These are phyloP conservation scores for Russula ochroleuca DNA, from an alignment of 768 basidiomycete species.

Conservation along the genomic window DNA sequence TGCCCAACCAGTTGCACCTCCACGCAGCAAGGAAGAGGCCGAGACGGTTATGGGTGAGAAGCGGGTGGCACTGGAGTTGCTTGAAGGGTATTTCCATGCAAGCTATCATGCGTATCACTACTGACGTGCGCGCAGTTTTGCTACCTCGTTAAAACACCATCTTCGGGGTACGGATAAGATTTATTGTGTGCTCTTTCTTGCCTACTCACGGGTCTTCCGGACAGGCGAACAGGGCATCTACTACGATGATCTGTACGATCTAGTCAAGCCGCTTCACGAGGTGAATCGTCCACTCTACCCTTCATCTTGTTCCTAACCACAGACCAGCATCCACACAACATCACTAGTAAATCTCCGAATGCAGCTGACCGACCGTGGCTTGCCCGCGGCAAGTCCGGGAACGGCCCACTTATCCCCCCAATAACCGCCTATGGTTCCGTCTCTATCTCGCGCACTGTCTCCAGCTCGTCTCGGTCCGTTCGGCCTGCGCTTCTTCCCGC, in stretches of 20 bases:
- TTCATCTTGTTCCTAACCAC: neutral
- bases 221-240: slow-evolving; percentile 56
- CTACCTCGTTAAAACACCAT: slow-evolving; percentile 58
- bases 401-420: neutral
- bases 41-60: slow-evolving; percentile 58
- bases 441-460: neutral
- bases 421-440: neutral
- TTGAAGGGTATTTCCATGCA: slow-evolving; percentile 45
- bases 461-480: neutral
- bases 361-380: neutral
- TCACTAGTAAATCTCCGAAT: neutral
- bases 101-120: neutral
- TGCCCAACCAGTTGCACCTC: slow-evolving; percentile 32
- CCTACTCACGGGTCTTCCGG: neutral
- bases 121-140: slow-evolving; percentile 39
- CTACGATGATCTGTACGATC: slow-evolving; percentile 57
- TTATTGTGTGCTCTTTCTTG: neutral
- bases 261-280: slow-evolving; percentile 53
- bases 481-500: neutral
- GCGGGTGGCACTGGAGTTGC: slow-evolving; percentile 51
- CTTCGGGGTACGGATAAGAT: slow-evolving; percentile 38
- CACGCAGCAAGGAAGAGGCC: slow-evolving; percentile 42
- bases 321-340: neutral
- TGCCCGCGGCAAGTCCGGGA: neutral
- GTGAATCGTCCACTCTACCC: slow-evolving; percentile 34